These are phyloP conservation scores for Colletotrichum tofieldiae DNA, from an alignment of 2,329 filamentous ascomycete species.

Conservation along the genomic window DNA sequence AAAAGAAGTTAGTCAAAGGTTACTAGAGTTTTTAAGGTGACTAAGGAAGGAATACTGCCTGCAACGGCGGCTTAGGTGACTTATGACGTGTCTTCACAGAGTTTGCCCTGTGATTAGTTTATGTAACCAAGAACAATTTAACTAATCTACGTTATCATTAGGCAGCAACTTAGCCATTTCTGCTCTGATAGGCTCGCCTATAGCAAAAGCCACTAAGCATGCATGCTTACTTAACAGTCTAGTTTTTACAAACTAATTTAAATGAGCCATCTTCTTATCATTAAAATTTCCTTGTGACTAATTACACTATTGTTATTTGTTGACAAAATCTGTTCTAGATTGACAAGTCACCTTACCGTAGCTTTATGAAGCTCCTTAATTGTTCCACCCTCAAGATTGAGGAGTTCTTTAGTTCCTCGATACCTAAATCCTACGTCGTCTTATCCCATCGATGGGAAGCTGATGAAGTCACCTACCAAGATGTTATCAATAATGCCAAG, in stretches of 20 bases:
- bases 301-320: not conserved
- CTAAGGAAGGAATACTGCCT: not conserved
- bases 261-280: not conserved
- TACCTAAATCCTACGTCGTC: not conserved
- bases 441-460: slow-evolving; percentile 7
- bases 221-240: not conserved
- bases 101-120: not conserved
- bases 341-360: not conserved
- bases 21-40: not conserved
- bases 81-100: not conserved
- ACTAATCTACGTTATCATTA: not conserved
- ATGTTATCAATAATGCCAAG: not conserved
- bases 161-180: not conserved
- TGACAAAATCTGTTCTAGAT: not conserved
- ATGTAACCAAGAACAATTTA: not conserved
- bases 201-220: not conserved
- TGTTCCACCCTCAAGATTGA: slow-evolving; percentile 13
- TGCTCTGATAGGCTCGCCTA: not conserved
- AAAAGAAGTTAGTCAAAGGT: too few species aligned
- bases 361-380: slow-evolving; percentile 14
- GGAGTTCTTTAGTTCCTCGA: not conserved
- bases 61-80: not conserved
- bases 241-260: too few species aligned
- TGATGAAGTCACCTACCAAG: slow-evolving; percentile 11
- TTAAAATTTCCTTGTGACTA: not conserved